Base-by-base conservation (phyloP, 345 rosid species). In the Microthlaspi erraticum region DNA sequence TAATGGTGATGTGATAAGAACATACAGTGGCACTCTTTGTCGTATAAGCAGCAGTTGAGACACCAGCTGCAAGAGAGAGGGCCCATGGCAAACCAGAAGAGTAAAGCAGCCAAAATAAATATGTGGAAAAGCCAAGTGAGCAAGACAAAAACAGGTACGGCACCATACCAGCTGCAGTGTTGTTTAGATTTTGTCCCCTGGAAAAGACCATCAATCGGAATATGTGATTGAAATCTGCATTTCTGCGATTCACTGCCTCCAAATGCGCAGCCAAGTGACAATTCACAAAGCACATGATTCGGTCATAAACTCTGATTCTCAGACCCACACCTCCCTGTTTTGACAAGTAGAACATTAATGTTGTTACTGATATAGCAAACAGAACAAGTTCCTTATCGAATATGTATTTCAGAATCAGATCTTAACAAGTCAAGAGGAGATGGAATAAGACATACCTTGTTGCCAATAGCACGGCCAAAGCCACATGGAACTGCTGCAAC, bases 401-500 rank as follows among this genome's bases (percentile, higher is more conserved):
- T 44, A 0, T 6, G 10, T 16, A 16, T 14, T 14, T 19, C 51
- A 46, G 4, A 17, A 10, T 49, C 31, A 49, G 54, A 49, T 5
- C 5, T 37, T 56, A 5, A 4, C 0, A 34, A 33, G 23, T 56
- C 19, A 34, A 56, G 10, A 11, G 11, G 32, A 19, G 45, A 58
- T 11, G 19, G 45, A 6, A 34, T 37, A 59, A 51, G 56, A 42
- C 33, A 50, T 23, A 93, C 97, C 91, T 93, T 93, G 66, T 93
- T 93, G 49, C 99, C 99, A 73, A 93, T 89, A 54, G 99, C 97
- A 66, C 96, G 97, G 69, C 97, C 99, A 71, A 93, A 91, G 49
- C 99, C 99, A 73, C 97, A 93, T 8, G 99, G 87, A 71, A 93
- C 99, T 64, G 99, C 99, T 46, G 84, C 96, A 59, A 91, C 97